Evolutionary conservation across 2,329 filamentous ascomycete species (phyloP), one percentile per base, ranked within the genome.

Genomic region (Fusarium austroafricanum): DNA sequence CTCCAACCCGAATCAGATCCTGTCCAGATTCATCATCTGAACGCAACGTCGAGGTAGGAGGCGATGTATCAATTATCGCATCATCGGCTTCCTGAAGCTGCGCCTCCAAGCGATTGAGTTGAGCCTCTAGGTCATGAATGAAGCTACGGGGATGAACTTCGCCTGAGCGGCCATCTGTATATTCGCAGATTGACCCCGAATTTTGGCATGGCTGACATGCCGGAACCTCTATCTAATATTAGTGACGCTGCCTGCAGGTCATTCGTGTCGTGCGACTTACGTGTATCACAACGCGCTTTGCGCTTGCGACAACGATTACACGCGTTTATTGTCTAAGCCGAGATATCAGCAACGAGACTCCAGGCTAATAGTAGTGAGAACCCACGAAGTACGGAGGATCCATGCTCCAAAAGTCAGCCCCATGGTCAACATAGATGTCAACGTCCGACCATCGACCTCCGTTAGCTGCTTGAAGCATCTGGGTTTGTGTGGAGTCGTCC

Each of bases 291-390:
- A 2, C 59, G 59, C 10, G 59, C 59, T 10, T 62, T 61, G 12
- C 58, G 58, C 10, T 61, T 61, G 12, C 58, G 49, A 37, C 58
- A 61, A 14, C 58, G 58, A 6, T 61, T 61, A 8, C 58, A 61
- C 3, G 58, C 58, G 40, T 61, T 61, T 18, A 61, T 46, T 9
- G 58, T 61, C 58, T 61, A 1, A 5, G 14, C 3, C 44, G 5
- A 4, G 17, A 1, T 9, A 8, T 29, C 9, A 54, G 51, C 20
- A 10, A 20, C n/a, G 7, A 2, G 18, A n/a, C 3, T 9, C 5
- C 20, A 23, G 18, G 14, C 1, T 11, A 11, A 21, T 21, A 26
- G 1, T 10, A 10, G 15, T 14, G 29, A 5, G 1, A 14, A 15
- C 55, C 15, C 61, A 61, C 58, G 17, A 61, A 61, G 11, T 20